Conservation (phyloP, 768 basidiomycete species). For the Boletus eberwhitei region DNA sequence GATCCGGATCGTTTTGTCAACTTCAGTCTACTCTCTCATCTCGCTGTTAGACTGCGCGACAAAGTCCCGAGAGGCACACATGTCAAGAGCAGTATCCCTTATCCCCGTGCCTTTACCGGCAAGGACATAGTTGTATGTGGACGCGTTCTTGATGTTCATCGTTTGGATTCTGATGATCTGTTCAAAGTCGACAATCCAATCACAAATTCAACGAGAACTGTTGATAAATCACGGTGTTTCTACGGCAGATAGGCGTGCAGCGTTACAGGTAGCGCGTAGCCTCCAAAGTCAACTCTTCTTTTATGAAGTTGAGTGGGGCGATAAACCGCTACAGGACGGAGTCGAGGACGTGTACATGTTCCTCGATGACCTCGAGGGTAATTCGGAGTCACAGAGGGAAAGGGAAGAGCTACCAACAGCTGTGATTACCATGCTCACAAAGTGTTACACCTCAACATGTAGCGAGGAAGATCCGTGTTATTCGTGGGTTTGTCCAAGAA, state of each 20-base stretch:
- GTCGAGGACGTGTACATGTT: conserved; percentile 96
- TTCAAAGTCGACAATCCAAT: conserved; percentile 79
- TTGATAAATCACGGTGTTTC: conserved; percentile 71
- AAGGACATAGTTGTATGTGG: conserved; percentile 87
- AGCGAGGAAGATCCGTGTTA: conserved; percentile 80
- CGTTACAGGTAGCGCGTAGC: conserved; percentile 84
- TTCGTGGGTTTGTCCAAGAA: conserved; percentile 69
- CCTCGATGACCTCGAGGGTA: conserved; percentile 73
- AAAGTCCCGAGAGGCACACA: conserved; percentile 85
- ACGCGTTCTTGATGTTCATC: neutral
- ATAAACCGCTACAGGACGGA: conserved; percentile 74
- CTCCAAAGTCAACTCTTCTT: conserved; percentile 93
- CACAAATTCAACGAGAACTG: conserved; percentile 81
- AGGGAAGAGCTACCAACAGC: conserved; percentile 80
- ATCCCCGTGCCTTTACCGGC: conserved; percentile 88
- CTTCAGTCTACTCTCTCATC: conserved; percentile 80
- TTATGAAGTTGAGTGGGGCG: conserved; percentile 95
- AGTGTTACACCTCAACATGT: conserved; percentile 88
- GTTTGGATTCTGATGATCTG: conserved; percentile 1
- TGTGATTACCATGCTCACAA: conserved; percentile 84
- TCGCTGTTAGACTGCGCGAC: conserved; percentile 86
- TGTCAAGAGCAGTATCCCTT: conserved; percentile 90
- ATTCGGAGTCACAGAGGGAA: conserved; percentile 56
- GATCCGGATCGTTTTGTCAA: conserved; percentile 81
- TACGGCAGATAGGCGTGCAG: conserved; percentile 75